Evolutionary conservation across 2,329 filamentous ascomycete genomes (phyloP).

Genomic region (Rutstroemia sydowiana): DNA sequence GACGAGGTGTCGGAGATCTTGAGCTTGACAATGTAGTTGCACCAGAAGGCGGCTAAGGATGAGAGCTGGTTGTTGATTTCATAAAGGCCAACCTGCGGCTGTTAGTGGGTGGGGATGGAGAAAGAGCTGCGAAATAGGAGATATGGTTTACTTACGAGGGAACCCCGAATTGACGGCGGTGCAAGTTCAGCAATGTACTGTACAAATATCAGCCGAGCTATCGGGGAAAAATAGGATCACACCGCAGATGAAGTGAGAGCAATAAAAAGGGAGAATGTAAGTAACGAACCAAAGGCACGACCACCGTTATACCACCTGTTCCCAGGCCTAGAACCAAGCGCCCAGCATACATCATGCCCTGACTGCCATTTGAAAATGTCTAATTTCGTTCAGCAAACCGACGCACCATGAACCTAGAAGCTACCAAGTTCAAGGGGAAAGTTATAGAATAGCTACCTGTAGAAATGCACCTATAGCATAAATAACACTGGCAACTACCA

Average conservation of each 20-base stretch:
- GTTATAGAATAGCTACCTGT: conserved; percentile 13
- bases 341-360: conserved; percentile 23
- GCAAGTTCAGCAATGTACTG: conserved; percentile 26
- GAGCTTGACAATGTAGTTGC: conserved; percentile 22
- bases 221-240: not conserved
- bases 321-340: conserved; percentile 22
- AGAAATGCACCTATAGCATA: conserved; percentile 16
- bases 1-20: conserved; percentile 11
- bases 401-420: not conserved
- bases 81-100: conserved; percentile 21
- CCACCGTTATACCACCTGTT: conserved; percentile 18
- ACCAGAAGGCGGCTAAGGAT: conserved; percentile 22
- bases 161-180: conserved; percentile 20
- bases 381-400: conserved; percentile 1
- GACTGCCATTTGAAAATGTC: conserved; percentile 18
- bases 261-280: not conserved
- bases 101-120: not conserved
- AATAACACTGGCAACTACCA: conserved; percentile 10
- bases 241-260: not conserved
- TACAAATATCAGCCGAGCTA: not conserved
- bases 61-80: conserved; percentile 26
- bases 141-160: not conserved
- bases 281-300: conserved; percentile 20
- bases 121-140: not conserved
- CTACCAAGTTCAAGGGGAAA: not conserved